These are phyloP conservation scores for Candida freyschussii DNA, from an alignment of 1,139 yeast species.

Conservation along the genomic window DNA sequence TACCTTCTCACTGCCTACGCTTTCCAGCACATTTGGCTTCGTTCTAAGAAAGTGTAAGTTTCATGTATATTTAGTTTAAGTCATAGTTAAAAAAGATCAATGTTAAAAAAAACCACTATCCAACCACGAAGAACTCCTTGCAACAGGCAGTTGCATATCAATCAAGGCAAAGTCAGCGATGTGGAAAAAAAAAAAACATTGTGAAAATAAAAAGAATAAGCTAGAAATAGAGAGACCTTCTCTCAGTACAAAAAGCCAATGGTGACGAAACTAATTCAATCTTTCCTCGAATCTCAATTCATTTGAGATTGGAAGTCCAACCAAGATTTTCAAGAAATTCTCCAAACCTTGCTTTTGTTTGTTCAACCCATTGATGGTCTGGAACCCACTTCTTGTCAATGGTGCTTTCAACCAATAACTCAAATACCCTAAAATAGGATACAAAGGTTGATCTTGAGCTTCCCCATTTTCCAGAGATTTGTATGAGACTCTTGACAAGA, in stretches of 20 bases:
- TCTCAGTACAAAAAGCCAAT: neutral
- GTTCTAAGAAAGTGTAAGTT: too few species aligned
- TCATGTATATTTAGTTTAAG: too few species aligned
- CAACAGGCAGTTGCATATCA: too few species aligned
- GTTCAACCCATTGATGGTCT: slow-evolving; percentile 89
- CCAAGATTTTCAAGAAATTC: slow-evolving; percentile 82
- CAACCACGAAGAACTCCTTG: too few species aligned
- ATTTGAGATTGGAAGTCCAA: slow-evolving; percentile 85
- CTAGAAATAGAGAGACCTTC: too few species aligned
- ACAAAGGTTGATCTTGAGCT: slow-evolving; percentile 54
- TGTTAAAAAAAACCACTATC: too few species aligned
- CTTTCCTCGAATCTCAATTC: slow-evolving; percentile 95
- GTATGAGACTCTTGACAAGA: slow-evolving; percentile 80
- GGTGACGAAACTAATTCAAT: slow-evolving; percentile 29
- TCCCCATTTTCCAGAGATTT: slow-evolving; percentile 42
- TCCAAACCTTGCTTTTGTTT: slow-evolving; percentile 92
- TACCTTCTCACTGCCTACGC: too few species aligned
- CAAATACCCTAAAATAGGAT: slow-evolving; percentile 81
- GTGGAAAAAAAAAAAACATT: slow-evolving; percentile 1
- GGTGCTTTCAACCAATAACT: slow-evolving; percentile 98
- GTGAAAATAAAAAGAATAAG: neutral
- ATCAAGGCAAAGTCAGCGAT: too few species aligned
- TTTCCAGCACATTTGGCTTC: too few species aligned
- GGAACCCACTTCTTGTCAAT: slow-evolving; percentile 82
- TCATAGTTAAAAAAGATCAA: too few species aligned